These are phyloP conservation scores for Cyberlindnera veronae DNA, from an alignment of 805 yeast species.

Conservation along the genomic window DNA sequence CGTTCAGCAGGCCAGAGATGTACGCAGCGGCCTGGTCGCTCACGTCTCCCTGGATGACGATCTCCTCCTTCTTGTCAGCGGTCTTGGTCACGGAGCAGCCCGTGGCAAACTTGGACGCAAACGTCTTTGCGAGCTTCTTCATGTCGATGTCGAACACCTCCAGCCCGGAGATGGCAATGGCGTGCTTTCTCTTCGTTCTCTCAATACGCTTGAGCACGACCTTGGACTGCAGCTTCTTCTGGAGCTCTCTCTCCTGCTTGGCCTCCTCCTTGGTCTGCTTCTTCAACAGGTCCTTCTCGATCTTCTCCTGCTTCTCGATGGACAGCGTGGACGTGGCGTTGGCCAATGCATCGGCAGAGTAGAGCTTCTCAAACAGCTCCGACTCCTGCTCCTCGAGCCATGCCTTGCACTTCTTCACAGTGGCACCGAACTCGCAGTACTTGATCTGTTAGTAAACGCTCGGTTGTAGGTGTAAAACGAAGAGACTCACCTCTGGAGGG, in stretches of 20 bases:
- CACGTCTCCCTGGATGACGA: constrained; percentile 92
- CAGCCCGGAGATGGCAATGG: constrained; percentile 80
- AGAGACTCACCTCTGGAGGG: constrained; percentile 58
- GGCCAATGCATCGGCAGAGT: constrained; percentile 56
- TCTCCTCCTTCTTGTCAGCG: constrained; percentile 88
- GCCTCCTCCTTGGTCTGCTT: constrained; percentile 83
- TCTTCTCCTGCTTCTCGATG: constrained; percentile 75
- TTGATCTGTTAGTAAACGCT: constrained; percentile 20
- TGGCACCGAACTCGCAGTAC: constrained; percentile 88
- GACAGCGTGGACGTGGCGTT: constrained; percentile 59
- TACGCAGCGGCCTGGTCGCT: constrained; percentile 85
- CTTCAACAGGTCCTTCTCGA: constrained; percentile 77
- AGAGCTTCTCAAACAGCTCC: constrained; percentile 55
- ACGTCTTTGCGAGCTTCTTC: constrained; percentile 87
- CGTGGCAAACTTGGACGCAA: constrained; percentile 92
- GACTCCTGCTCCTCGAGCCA: constrained; percentile 67
- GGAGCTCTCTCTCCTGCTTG: constrained; percentile 79
- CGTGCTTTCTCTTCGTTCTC: constrained; percentile 84
- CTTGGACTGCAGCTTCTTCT: constrained; percentile 73
- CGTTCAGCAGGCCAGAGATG: constrained; percentile 64
- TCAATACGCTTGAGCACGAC: constrained; percentile 83
- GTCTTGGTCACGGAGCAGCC: constrained; percentile 91
- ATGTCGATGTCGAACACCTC: constrained; percentile 86
- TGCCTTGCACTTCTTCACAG: constrained; percentile 74
- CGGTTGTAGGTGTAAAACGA: background rate